A percentile compares a stretch with the other conserved stretches of the same genome.
These are phyloP conservation scores for Ceratobasidium theobromae DNA, from an alignment of 1,284 basidiomycete genomes.

Conservation along the genomic window DNA sequence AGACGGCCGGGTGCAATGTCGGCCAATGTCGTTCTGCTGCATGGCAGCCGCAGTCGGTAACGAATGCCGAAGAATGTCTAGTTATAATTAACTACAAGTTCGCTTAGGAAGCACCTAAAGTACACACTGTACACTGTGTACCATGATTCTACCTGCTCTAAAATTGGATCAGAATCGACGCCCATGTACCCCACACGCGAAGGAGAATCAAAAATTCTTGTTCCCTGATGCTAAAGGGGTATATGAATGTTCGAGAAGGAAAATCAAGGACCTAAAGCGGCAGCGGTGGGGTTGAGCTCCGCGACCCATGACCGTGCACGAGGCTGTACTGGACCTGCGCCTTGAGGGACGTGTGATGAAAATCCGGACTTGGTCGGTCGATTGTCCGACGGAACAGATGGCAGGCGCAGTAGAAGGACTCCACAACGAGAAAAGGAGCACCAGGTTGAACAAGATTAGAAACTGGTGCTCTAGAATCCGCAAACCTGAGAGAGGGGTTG, in stretches of 20 bases:
- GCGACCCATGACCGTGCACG: slow-evolving; percentile 16
- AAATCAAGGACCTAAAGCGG: background rate
- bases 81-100: slow-evolving; percentile 2
- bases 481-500: background rate
- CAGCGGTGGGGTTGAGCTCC: background rate
- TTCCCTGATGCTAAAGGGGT: too few species aligned
- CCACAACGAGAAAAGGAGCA: background rate
- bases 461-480: background rate
- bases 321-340: background rate
- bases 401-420: background rate
- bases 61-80: background rate
- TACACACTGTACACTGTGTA: background rate
- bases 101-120: background rate
- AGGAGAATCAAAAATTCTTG: too few species aligned
- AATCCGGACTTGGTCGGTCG: background rate
- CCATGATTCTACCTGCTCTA: background rate
- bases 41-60: background rate
- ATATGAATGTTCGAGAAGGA: too few species aligned
- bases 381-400: background rate
- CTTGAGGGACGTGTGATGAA: background rate
- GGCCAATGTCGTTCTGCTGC: too few species aligned
- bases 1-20: too few species aligned
- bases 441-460: background rate
- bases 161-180: background rate
- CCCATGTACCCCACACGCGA: background rate